Percentiles rank a stretch among this genome's conserved stretches.
Evolutionary conservation across 2,329 filamentous ascomycete species (phyloP).

Genomic region (Trichoderma koningii): DNA sequence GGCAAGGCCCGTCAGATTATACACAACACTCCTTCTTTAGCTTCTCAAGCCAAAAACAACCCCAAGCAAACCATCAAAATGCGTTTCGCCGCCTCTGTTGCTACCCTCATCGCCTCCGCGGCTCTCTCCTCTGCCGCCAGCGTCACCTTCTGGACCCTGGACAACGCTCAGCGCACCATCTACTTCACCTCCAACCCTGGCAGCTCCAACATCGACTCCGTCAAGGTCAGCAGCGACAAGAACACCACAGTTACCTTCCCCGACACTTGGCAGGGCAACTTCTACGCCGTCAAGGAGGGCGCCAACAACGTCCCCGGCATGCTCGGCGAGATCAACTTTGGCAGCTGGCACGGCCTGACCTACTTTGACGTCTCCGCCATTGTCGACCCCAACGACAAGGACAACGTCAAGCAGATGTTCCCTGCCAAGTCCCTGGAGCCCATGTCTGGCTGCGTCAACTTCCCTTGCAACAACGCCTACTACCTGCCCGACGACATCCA

Average conservation of each 20-base stretch:
- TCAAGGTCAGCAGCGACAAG: constrained; percentile 45
- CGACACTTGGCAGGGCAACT: constrained; percentile 52
- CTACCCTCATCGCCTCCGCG: constrained; percentile 48
- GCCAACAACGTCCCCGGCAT: constrained; percentile 48
- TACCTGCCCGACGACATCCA: constrained; percentile 56
- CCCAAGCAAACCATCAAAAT: constrained; percentile 47
- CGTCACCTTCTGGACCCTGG: constrained; percentile 62
- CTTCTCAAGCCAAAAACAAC: constrained; percentile 21
- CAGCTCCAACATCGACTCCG: constrained; percentile 39
- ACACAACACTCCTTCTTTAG: constrained; percentile 24
- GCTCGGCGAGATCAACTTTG: constrained; percentile 55
- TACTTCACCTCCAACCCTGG: constrained; percentile 52
- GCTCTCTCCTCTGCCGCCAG: constrained; percentile 49
- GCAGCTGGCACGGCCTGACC: constrained; percentile 50
- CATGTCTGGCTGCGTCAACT: constrained; percentile 54
- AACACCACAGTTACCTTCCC: constrained; percentile 49
- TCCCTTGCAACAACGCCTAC: constrained; percentile 58
- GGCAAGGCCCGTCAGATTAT: constrained; percentile 24
- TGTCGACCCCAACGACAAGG: constrained; percentile 51
- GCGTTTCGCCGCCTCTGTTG: constrained; percentile 53
- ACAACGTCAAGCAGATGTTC: constrained; percentile 59
- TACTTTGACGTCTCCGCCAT: constrained; percentile 64
- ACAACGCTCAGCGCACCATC: constrained; percentile 52
- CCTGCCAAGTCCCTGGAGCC: constrained; percentile 43
- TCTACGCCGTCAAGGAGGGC: constrained; percentile 52